Conservation (phyloP, 1,139 yeast species). For the Pichia sp. region DNA sequence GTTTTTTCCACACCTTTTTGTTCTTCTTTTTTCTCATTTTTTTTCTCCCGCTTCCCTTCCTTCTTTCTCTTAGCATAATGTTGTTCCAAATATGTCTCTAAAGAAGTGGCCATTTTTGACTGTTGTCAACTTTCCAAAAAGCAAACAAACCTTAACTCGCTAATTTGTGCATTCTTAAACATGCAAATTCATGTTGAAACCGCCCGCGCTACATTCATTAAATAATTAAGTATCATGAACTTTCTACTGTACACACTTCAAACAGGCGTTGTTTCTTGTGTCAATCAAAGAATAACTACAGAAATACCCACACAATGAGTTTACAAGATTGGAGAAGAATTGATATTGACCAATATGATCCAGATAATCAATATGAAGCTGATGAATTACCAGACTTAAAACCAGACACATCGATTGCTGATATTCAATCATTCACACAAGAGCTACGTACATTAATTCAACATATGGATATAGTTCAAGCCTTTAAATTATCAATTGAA, state of each 20-base stretch:
- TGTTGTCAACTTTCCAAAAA: not conserved
- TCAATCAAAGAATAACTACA: not conserved
- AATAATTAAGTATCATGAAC: too few species aligned
- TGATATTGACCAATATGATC: constrained; percentile 85
- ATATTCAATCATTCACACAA: constrained; percentile 48
- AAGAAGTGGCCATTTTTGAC: not conserved
- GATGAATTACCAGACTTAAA: constrained; percentile 20
- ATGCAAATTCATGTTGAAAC: not conserved
- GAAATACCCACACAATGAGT: constrained; percentile 4
- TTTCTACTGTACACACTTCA: not conserved
- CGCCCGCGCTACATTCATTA: not conserved
- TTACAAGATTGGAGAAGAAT: constrained; percentile 57
- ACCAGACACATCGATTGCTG: constrained; percentile 33
- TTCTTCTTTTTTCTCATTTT: not conserved
- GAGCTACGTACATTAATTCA: constrained; percentile 60
- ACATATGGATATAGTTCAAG: constrained; percentile 65
- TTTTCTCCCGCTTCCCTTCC: not conserved
- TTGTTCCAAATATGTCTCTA: not conserved
- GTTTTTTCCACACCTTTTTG: not conserved
- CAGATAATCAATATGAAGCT: constrained; percentile 42
- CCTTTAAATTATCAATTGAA: constrained; percentile 56
- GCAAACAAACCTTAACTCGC: not conserved
- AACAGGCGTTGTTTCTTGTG: not conserved
- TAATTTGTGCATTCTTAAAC: not conserved
- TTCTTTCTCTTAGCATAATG: not conserved